Percentiles rank a stretch among this genome's conserved stretches.
Evolutionary conservation across 1,139 yeast species (phyloP).

Genomic region (Lizanozyma gosingica): DNA sequence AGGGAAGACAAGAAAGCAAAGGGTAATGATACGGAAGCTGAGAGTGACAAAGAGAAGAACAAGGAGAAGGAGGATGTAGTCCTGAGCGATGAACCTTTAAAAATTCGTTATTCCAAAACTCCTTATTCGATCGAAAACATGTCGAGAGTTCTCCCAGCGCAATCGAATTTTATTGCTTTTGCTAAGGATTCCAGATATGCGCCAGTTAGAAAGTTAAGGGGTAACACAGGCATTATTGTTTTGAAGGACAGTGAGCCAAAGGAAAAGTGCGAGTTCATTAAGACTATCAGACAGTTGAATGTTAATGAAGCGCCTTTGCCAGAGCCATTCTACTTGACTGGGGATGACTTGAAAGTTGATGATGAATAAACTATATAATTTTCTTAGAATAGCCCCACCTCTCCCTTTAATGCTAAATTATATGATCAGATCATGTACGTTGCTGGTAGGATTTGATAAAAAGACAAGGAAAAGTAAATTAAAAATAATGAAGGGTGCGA

Average conservation of each 20-base stretch:
- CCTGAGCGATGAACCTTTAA: constrained; percentile 16
- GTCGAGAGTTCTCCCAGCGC: constrained; percentile 88
- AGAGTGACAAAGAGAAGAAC: constrained; percentile 29
- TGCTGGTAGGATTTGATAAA: too few relatives aligned
- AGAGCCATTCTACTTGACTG: constrained; percentile 64
- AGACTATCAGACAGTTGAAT: constrained; percentile 78
- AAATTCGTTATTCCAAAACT: constrained; percentile 40
- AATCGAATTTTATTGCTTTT: constrained; percentile 75
- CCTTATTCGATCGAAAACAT: constrained; percentile 69
- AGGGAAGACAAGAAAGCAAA: constrained; percentile 12
- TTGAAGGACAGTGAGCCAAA: constrained; percentile 63
- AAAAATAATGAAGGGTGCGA: constrained; percentile 65
- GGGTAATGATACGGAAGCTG: constrained; percentile 10
- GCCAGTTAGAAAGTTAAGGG: constrained; percentile 77
- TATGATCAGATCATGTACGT: too few relatives aligned
- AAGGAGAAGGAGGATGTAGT: constrained; percentile 11
- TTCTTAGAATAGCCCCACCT: not conserved
- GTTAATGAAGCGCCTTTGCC: constrained; percentile 87
- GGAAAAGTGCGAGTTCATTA: constrained; percentile 59
- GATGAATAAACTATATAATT: constrained; percentile 8
- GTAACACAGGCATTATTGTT: constrained; percentile 75
- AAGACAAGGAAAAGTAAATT: too few relatives aligned
- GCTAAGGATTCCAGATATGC: constrained; percentile 65
- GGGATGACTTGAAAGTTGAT: constrained; percentile 39
- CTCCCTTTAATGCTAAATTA: not conserved